phyloP scores from a whole-genome alignment of 2,329 filamentous ascomycete species.

The Lasiodiplodia sp. region DNA sequence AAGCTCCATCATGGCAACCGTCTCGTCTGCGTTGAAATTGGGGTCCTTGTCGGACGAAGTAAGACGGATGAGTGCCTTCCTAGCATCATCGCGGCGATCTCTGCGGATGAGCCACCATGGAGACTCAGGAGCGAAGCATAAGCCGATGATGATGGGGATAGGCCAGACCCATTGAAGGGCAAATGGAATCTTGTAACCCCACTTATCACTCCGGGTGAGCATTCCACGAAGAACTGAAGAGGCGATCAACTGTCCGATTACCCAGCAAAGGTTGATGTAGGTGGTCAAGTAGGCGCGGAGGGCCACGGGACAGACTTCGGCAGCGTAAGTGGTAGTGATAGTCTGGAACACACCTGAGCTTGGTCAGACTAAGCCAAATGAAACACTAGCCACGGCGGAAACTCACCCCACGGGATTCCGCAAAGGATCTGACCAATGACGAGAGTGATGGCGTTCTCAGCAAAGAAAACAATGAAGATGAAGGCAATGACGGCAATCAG shows the following conservation, averaged over 20 bases:
- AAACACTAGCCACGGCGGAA: neutral
- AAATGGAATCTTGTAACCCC: slow-evolving; percentile 71
- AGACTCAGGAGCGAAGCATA: slow-evolving; percentile 71
- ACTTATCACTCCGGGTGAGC: slow-evolving; percentile 68
- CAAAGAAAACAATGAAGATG: slow-evolving; percentile 55
- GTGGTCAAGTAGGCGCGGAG: slow-evolving; percentile 64
- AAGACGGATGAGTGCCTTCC: slow-evolving; percentile 68
- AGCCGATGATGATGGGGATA: slow-evolving; percentile 67
- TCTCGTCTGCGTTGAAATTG: slow-evolving; percentile 61
- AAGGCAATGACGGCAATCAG: slow-evolving; percentile 50
- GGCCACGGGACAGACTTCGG: slow-evolving; percentile 71
- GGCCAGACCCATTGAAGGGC: slow-evolving; percentile 80
- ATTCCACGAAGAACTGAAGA: slow-evolving; percentile 74
- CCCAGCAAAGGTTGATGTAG: slow-evolving; percentile 79
- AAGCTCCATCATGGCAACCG: slow-evolving; percentile 87
- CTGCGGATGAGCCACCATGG: slow-evolving; percentile 77
- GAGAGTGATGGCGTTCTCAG: slow-evolving; percentile 49
- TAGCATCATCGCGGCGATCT: slow-evolving; percentile 68
- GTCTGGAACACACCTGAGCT: slow-evolving; percentile 51
- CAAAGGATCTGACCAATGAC: slow-evolving; percentile 54
- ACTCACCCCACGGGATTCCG: slow-evolving; percentile 51
- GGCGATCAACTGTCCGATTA: slow-evolving; percentile 74
- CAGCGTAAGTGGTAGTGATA: slow-evolving; percentile 55
- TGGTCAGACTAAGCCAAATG: neutral
- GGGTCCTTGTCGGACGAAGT: slow-evolving; percentile 57